Percentiles rank a stretch among this genome's conserved stretches.
Conservation (phyloP, 805 yeast genomes). For the Pichia heedii region DNA sequence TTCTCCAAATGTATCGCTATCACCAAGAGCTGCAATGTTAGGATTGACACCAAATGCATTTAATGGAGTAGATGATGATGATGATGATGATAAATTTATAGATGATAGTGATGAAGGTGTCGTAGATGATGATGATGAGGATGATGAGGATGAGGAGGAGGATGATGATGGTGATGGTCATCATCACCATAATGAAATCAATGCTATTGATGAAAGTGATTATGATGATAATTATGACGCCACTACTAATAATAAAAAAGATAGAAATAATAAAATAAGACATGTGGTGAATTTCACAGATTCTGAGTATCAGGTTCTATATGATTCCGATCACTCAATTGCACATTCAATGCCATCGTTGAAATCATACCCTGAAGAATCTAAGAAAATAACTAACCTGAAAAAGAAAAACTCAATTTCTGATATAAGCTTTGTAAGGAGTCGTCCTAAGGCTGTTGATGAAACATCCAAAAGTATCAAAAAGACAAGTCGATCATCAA, state of each 20-base stretch:
- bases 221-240: background rate
- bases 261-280: background rate
- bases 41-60: background rate
- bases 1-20: constrained; percentile 1
- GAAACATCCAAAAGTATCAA: background rate
- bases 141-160: background rate
- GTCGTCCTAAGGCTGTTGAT: constrained; percentile 4
- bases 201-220: background rate
- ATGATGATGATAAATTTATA: background rate
- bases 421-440: constrained; percentile 14
- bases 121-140: background rate
- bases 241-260: background rate
- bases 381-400: too few relatives aligned
- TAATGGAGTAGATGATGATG: constrained; percentile 5
- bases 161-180: background rate
- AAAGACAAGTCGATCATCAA: background rate
- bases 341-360: background rate
- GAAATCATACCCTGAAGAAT: too few relatives aligned
- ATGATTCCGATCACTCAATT: background rate
- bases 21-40: background rate
- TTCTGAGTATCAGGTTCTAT: too few relatives aligned
- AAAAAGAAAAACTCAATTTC: constrained; percentile 10
- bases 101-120: background rate
- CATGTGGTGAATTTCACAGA: too few relatives aligned
- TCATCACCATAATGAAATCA: background rate